Evolutionary conservation across 78 protist species (phyloP).

Genomic region (Polysphondylium violaceum): DNA sequence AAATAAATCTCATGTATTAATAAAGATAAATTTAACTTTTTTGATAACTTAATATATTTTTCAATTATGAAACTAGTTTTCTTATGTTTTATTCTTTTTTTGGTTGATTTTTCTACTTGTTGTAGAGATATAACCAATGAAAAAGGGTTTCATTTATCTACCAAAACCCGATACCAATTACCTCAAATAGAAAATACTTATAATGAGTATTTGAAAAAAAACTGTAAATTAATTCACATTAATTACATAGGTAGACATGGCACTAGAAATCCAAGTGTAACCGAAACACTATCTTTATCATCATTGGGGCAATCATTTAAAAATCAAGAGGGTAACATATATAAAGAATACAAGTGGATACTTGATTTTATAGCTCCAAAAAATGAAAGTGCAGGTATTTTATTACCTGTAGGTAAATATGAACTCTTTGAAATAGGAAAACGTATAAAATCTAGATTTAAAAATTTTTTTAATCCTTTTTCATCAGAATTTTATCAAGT

Average conservation of each 20-base stretch:
- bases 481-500: background rate
- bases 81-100: no score
- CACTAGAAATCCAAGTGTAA: constrained; percentile 1
- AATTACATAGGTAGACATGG: constrained; percentile 6
- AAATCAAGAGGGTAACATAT: background rate
- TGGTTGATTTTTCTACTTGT: no score
- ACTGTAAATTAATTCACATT: constrained; percentile 23
- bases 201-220: background rate
- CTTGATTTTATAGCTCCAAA: background rate
- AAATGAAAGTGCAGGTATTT: background rate
- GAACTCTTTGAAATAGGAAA: constrained; percentile 16
- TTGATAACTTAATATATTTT: no score
- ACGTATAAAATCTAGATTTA: background rate
- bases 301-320: background rate
- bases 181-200: no score
- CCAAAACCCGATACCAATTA: no score
- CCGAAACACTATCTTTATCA: background rate
- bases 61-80: no score
- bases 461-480: background rate
- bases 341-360: background rate
- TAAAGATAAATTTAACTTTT: no score
- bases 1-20: no score
- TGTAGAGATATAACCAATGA: no score
- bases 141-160: no score
- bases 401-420: constrained; percentile 7